Evolutionary conservation across 2,329 filamentous ascomycete species (phyloP), one percentile per base, ranked within the genome.

Genomic region (Leptographium lundbergii): DNA sequence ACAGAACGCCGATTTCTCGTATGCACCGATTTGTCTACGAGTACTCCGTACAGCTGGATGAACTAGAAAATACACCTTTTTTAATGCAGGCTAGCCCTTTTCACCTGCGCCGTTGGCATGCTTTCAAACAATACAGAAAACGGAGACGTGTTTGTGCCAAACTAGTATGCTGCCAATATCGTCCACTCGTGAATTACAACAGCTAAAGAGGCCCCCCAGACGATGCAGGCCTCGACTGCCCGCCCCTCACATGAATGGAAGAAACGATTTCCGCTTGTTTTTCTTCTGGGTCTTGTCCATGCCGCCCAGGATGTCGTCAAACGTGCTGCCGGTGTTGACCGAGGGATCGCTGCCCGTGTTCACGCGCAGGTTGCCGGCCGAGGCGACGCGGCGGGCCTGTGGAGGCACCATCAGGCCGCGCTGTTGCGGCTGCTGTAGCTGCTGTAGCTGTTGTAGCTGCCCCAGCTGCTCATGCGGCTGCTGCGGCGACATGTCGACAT

Each of bases 261-360:
- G 59, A 53, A 66, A 65, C 0, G 60, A 67, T 11, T 59, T 62
- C 57, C 66, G 67, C 65, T 69, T 71, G 63, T 68, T 70, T 56
- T 61, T 56, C 56, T 66, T 68, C 61, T 61, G 59, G 11, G 13
- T n/a, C 19, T 22, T 17, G 56, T 70, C 67, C 65, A 73, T 71
- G 59, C 66, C 68, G 63, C 70, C 68, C 57, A 73, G 64, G 24
- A 73, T 73, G 58, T 69, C 68, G 53, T 73, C 71, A 63, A 73
- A 73, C 29, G 71, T 63, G 56, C 60, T 64, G 52, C 54, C 58
- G 9, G 59, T n/a, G 7, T 59, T 59, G 54, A 39, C 29, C 10
- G 45, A 13, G 1, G 42, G 3, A 10, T 51, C 13, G 36, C 54
- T 57, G 59, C n/a, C 54, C 0, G 11, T 19, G 32, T 25, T 53